phyloP scores from a whole-genome alignment of 164 flowering plant genomes.

The Liriodendron chinense region DNA sequence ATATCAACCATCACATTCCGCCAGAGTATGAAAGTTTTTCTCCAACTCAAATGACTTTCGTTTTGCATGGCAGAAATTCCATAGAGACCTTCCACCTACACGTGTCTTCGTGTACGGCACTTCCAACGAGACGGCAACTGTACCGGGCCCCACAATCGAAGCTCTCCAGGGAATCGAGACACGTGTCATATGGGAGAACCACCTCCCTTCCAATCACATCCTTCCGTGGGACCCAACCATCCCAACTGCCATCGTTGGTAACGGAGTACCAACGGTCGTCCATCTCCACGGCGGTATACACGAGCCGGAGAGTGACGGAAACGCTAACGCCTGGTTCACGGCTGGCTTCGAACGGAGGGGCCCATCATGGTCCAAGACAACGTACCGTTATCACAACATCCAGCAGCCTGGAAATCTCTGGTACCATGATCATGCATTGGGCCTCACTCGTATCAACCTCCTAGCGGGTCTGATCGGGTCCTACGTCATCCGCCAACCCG shows the following conservation, averaged over 20 bases:
- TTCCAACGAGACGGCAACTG: slow-evolving; percentile 34
- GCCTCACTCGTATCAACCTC: slow-evolving; percentile 55
- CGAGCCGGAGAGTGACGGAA: slow-evolving; percentile 50
- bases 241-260: slow-evolving; percentile 35
- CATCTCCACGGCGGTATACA: slow-evolving; percentile 60
- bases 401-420: slow-evolving; percentile 57
- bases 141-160: slow-evolving; percentile 65
- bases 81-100: slow-evolving; percentile 50
- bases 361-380: slow-evolving; percentile 39
- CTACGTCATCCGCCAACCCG: slow-evolving; percentile 43
- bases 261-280: slow-evolving; percentile 53
- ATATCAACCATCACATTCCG: too few relatives aligned
- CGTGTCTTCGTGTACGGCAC: slow-evolving; percentile 54
- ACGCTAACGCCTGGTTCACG: slow-evolving; percentile 52
- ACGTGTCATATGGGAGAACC: slow-evolving; percentile 44
- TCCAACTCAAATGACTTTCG: too few relatives aligned
- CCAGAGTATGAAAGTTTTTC: too few relatives aligned
- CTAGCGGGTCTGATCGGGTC: slow-evolving; percentile 53
- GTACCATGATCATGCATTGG: slow-evolving; percentile 72
- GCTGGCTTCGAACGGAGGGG: slow-evolving; percentile 34
- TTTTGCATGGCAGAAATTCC: slow-evolving; percentile 64
- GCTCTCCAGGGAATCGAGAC: slow-evolving; percentile 40
- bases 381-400: slow-evolving; percentile 37
- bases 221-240: slow-evolving; percentile 62
- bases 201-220: slow-evolving; percentile 48